Conservation (phyloP, 805 yeast species). For the Pichia membranifaciens region DNA sequence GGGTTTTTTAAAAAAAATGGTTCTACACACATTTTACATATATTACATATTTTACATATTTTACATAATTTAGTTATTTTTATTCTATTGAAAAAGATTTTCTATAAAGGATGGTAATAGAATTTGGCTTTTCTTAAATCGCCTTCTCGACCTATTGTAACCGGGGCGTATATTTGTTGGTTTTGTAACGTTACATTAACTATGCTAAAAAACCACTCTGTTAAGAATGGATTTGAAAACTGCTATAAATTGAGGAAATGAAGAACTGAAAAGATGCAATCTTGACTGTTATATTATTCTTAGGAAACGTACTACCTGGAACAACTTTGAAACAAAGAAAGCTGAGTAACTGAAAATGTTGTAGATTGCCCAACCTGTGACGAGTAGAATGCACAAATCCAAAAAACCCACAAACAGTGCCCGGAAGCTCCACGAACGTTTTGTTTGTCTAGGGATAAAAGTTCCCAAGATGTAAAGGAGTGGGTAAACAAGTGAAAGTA, state of each 20-base stretch:
- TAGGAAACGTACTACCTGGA: neutral
- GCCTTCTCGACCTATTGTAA: too few relatives aligned
- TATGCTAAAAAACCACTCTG: too few relatives aligned
- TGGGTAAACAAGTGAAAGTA: slow-evolving; percentile 5
- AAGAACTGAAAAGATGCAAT: too few relatives aligned
- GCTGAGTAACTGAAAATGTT: neutral
- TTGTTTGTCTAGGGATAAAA: slow-evolving; percentile 7
- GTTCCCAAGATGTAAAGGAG: slow-evolving; percentile 5
- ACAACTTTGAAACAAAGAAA: neutral
- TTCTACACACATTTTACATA: neutral
- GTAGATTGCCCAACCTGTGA: neutral
- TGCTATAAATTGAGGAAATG: too few relatives aligned
- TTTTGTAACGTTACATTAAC: too few relatives aligned
- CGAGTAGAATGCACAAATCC: neutral
- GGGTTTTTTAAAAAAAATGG: slow-evolving; percentile 4
- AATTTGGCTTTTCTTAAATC: too few relatives aligned
- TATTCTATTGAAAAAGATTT: neutral
- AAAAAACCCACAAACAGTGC: slow-evolving; percentile 7
- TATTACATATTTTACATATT: neutral
- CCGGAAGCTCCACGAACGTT: slow-evolving; percentile 7
- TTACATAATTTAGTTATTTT: neutral
- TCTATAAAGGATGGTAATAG: too few relatives aligned
- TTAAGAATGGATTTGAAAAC: too few relatives aligned
- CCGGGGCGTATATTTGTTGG: too few relatives aligned
- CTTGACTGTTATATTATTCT: neutral